These are phyloP conservation scores for Tephrocybe sp. DNA, from an alignment of 768 basidiomycete species.

Conservation along the genomic window DNA sequence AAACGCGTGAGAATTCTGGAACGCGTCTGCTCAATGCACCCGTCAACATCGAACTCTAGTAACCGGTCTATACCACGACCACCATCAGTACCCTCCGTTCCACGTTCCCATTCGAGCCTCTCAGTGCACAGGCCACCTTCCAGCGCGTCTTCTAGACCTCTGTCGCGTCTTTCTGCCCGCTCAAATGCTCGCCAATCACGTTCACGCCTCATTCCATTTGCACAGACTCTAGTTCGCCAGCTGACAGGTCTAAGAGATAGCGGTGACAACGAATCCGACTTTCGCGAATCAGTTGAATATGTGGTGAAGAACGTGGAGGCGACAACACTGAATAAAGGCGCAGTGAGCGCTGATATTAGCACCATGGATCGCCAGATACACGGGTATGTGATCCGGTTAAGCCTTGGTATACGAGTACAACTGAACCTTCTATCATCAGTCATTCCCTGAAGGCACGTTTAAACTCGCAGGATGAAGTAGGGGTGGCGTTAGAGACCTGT, in stretches of 20 bases:
- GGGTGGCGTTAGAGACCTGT: slow-evolving; percentile 57
- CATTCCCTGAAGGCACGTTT: slow-evolving; percentile 69
- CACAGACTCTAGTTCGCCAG: slow-evolving; percentile 52
- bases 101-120: slow-evolving; percentile 22
- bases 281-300: slow-evolving; percentile 52
- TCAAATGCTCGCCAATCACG: slow-evolving; percentile 38
- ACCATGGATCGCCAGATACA: slow-evolving; percentile 55
- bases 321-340: slow-evolving; percentile 52
- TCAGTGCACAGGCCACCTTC: slow-evolving; percentile 26
- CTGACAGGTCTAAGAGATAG: slow-evolving; percentile 53
- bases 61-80: slow-evolving; percentile 31
- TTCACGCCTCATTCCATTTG: slow-evolving; percentile 53
- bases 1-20: slow-evolving; percentile 7
- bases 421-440: slow-evolving; percentile 31
- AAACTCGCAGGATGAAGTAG: slow-evolving; percentile 60
- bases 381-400: slow-evolving; percentile 44
- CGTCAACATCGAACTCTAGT: slow-evolving; percentile 23
- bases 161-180: slow-evolving; percentile 45
- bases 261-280: slow-evolving; percentile 37
- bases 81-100: slow-evolving; percentile 39
- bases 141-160: slow-evolving; percentile 31
- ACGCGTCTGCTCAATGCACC: slow-evolving; percentile 15
- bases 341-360: slow-evolving; percentile 55
- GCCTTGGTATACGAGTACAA: neutral
- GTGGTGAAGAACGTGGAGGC: slow-evolving; percentile 61